Percentiles rank a stretch among this genome's conserved stretches.
Evolutionary conservation across 768 basidiomycete species (phyloP).

Genomic region (Hypholoma fasciculare): DNA sequence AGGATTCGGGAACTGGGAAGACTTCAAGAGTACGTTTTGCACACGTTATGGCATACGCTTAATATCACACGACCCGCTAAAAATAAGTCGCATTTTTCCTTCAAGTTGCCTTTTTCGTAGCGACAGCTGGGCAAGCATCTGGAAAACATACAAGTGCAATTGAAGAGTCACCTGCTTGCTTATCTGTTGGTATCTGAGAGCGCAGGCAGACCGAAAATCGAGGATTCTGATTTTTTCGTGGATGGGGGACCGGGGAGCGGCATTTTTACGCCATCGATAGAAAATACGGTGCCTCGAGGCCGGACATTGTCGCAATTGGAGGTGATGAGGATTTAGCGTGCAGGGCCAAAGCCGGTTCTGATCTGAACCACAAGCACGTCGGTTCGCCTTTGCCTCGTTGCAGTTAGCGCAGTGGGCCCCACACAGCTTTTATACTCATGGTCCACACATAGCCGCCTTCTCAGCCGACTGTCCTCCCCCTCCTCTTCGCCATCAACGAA

Average conservation of each 20-base stretch:
- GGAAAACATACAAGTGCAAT: not conserved
- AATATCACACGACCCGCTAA: not conserved
- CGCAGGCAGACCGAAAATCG: too few species aligned
- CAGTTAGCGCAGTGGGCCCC: slow-evolving; percentile 7
- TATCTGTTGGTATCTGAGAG: not conserved
- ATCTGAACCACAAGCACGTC: not conserved
- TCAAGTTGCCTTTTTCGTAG: slow-evolving; percentile 3
- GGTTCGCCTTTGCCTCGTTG: slow-evolving; percentile 10
- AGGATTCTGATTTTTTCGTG: too few species aligned
- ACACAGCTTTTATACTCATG: slow-evolving; percentile 5
- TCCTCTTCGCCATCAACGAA: slow-evolving; percentile 5
- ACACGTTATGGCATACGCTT: not conserved
- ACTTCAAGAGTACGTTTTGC: not conserved
- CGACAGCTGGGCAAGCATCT: not conserved
- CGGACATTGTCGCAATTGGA: not conserved
- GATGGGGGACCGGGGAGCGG: not conserved
- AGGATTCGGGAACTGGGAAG: too few species aligned
- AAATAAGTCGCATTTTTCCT: not conserved
- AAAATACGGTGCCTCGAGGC: not conserved
- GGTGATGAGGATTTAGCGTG: not conserved
- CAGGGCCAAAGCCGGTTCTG: not conserved
- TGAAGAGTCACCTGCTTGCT: not conserved
- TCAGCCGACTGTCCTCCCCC: not conserved
- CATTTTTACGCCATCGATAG: not conserved
- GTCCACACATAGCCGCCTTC: not conserved